Percentiles rank a stretch among this genome's conserved stretches.
Evolutionary conservation across 2,329 filamentous ascomycete genomes (phyloP).

Genomic region (Talaromyces sp.): DNA sequence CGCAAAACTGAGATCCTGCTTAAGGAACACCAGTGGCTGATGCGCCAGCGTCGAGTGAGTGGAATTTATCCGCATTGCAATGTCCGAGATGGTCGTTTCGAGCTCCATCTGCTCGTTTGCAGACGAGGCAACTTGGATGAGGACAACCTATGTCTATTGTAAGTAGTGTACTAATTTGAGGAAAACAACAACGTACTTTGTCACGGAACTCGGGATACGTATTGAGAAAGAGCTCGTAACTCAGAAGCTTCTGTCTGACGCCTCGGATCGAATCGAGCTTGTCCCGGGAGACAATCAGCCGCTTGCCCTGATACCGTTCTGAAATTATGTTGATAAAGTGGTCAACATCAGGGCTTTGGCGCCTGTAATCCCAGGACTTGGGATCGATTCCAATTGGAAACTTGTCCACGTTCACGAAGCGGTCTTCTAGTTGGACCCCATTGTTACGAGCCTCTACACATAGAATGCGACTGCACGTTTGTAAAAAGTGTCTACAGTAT

Average conservation of each 20-base stretch:
- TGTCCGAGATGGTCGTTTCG: slow-evolving; percentile 83
- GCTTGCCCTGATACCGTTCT: slow-evolving; percentile 82
- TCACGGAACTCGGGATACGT: slow-evolving; percentile 87
- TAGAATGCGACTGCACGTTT: slow-evolving; percentile 88
- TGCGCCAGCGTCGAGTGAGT: slow-evolving; percentile 86
- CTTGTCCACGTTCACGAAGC: slow-evolving; percentile 83
- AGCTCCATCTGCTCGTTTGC: slow-evolving; percentile 84
- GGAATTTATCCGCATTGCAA: slow-evolving; percentile 90
- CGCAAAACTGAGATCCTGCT: slow-evolving; percentile 88
- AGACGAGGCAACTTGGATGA: slow-evolving; percentile 91
- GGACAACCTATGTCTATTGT: slow-evolving; percentile 58
- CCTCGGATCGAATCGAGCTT: slow-evolving; percentile 91
- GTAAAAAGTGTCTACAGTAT: slow-evolving; percentile 89
- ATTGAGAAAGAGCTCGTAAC: slow-evolving; percentile 90
- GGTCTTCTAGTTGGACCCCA: slow-evolving; percentile 84
- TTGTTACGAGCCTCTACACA: slow-evolving; percentile 86
- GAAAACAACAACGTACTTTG: slow-evolving; percentile 39
- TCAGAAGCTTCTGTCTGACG: slow-evolving; percentile 86
- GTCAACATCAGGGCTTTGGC: slow-evolving; percentile 66
- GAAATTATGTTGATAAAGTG: slow-evolving; percentile 76
- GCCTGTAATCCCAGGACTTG: slow-evolving; percentile 65
- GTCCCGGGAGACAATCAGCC: slow-evolving; percentile 85
- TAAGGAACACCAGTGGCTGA: slow-evolving; percentile 87
- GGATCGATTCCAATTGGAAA: slow-evolving; percentile 91
- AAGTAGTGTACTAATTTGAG: background rate